Base-by-base conservation (phyloP, 805 yeast species). In the Barnettozyma vustinii region DNA sequence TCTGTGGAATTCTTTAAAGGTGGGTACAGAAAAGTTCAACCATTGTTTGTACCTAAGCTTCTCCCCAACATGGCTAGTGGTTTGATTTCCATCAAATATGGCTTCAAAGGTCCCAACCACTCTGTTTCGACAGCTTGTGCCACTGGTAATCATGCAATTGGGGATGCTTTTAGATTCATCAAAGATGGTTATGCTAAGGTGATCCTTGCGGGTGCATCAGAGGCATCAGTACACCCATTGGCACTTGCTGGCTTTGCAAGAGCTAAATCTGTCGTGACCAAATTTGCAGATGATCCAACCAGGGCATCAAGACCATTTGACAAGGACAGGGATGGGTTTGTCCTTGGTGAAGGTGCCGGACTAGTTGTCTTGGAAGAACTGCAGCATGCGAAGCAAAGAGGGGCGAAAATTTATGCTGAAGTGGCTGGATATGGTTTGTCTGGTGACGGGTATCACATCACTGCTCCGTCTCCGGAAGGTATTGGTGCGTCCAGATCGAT, bases 21-120 rank as follows among this genome's bases (percentile, higher is more conserved):
- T 9, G 85, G 86, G 0, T 85, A 84, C 62, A 77, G 83, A 50
- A 81, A 80, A 54, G 81, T 90, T 3, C 86, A 88, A 44, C 99
- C 99, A 1, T 64, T 90, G 48, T 86, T 92, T 63, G 81, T 94
- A 6, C 98, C 99, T 0, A 81, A 78, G 55, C 67, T 92, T 43
- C 71, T 94, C 37, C 78, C 87, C 36, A 94, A 94, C 63, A 94
- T 94, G 98, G 96, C 96, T 0, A 89, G 91, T 0, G 97, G 98
- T 3, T 82, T 89, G 52, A 79, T 94, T 7, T 84, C 96, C 7
- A 91, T 94, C 49, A 75, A 79, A 54, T 79, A 81, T 57, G 85
- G 86, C 1, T 69, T 90, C 37, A 71, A 77, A 57, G 99, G 99
- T 0, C 96, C 96, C 2, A 79, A 87, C 40, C 97, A 91, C 61